phyloP scores from a whole-genome alignment of 2,329 filamentous ascomycete species.

The Aspergillus puulaauensis region DNA sequence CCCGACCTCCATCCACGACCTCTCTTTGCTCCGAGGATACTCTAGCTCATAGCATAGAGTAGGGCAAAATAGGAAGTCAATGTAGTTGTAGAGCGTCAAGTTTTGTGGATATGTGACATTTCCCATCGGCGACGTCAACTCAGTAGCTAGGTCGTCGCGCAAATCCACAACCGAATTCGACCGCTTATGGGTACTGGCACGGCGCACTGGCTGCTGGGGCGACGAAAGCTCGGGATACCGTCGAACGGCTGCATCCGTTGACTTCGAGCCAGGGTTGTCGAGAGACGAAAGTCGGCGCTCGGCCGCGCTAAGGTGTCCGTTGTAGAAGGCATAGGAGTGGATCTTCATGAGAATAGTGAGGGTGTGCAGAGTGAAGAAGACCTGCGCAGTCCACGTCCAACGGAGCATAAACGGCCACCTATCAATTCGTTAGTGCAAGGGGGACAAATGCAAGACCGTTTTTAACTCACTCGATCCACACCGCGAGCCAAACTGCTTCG shows the following conservation, averaged over 20 bases:
- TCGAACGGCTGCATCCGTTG: constrained; percentile 67
- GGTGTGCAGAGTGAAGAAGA: constrained; percentile 88
- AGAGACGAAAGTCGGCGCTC: constrained; percentile 76
- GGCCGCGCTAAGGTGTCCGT: constrained; percentile 88
- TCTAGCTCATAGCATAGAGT: constrained; percentile 97
- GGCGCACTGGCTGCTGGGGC: constrained; percentile 26
- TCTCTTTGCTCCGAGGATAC: constrained; percentile 76
- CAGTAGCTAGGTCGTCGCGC: constrained; percentile 82
- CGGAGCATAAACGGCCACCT: constrained; percentile 77
- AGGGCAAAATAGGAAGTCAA: constrained; percentile 86
- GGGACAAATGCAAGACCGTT: not conserved
- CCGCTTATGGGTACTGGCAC: constrained; percentile 23
- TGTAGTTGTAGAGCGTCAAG: constrained; percentile 76
- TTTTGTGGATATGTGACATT: constrained; percentile 88
- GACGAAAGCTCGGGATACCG: constrained; percentile 64
- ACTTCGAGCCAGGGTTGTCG: constrained; percentile 69
- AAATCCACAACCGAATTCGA: constrained; percentile 63
- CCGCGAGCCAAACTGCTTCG: constrained; percentile 72
- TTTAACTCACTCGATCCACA: constrained; percentile 70
- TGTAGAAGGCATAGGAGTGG: constrained; percentile 98
- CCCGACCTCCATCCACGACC: constrained; percentile 77
- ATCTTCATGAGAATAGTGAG: constrained; percentile 97
- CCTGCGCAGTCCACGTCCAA: constrained; percentile 97
- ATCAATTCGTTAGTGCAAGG: constrained; percentile 20
- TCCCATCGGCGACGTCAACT: constrained; percentile 87